Base-by-base conservation (phyloP, 1,284 basidiomycete genomes). In the Tetrapyrgos nigripes region DNA sequence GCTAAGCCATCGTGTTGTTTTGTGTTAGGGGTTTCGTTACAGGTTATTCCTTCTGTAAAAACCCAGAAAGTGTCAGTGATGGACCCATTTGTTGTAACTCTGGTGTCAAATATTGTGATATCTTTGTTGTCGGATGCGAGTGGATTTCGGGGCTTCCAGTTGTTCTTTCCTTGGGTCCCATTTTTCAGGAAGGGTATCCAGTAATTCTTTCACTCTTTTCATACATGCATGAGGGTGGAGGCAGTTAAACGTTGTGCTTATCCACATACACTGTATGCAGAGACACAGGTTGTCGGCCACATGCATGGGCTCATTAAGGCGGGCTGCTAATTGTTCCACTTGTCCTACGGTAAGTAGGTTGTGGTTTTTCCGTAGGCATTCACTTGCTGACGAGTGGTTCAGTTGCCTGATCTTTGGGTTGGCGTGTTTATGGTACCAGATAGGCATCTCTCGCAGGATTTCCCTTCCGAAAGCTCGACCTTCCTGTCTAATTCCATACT, bases 281-380 rank as follows among this genome's bases (percentile, higher is more conserved):
- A 58, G 31, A 37, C 37, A 28, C 56, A 58, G 17, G 52, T 28
- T 28, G 47, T 45, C 13, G 27, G 26, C 24, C 37, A 13, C 2
- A 10, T 44, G 45, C 61, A 29, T 17, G 43, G 35, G 28, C 50
- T 54, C 23, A 21, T 45, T 43, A 33, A 47, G 9, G 23, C 44
- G 37, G 9, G 37, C 11, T 44, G 61, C 58, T 28, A 66, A 27
- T 26, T 47, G 10, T 31, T 54, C 35, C 3, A 56, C 31, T 3
- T 67, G 61, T 8, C 58, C 47, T 3, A 67, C 64, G 44, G 62
- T 48, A 47, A 8, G 33, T 8, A 64, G 28, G 21, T 54, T 47
- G 49, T 69, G 68, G 4, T 57, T 63, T 4, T 64, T 29, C 40
- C 57, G 57, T 13, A 69, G 57, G 48, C 68, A 70, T 21, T 47